Base-by-base conservation (phyloP, 2,329 filamentous ascomycete species). In the Xylariaceae sp. region DNA sequence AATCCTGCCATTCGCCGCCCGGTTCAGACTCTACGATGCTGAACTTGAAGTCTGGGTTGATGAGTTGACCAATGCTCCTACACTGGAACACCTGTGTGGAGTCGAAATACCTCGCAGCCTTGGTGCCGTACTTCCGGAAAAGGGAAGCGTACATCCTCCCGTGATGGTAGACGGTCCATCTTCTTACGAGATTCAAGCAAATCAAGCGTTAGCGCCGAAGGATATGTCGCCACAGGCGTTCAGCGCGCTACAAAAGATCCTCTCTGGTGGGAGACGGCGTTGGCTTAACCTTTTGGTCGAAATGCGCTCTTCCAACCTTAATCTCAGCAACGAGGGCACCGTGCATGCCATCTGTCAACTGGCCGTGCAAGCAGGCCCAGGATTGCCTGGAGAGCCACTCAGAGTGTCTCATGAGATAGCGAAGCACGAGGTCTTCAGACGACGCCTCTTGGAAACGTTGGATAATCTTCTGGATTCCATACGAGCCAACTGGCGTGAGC, bases 401-500 rank as follows among this genome's bases (percentile, higher is more conserved):
- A 64, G 81, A 1, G 54, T 61, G 3, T 53, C 64, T 0, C 79
- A 85, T 51, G 45, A 44, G 0, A 50, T 74, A 0, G 74, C 84
- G 21, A 47, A 47, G 2, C 70, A 82, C 12, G 7, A 46, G 0
- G 2, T 16, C 0, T 82, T 85, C 42, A 73, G 73, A 17, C 8
- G 45, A 0, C 63, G 60, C 5, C 55, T 85, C 0, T 33, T 68
- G 0, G 56, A 69, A 0, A 68, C 76, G 24, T 51, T 85, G 0
- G 47, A 61, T 33, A 39, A 36, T 1, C 57, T 63, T 1, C 40
- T 84, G 0, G 51, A 61, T 0, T 51, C 55, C 0, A 70, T 85
- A 6, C 52, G 56, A 0, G 55, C 61, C 0, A 85, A 78, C 29
- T 82, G 76, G 73, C 65, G 78, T 0, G 81, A 85, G 40, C 60